These are phyloP conservation scores for Pleurotus cornucopiae DNA, from an alignment of 768 basidiomycete species.

Conservation along the genomic window DNA sequence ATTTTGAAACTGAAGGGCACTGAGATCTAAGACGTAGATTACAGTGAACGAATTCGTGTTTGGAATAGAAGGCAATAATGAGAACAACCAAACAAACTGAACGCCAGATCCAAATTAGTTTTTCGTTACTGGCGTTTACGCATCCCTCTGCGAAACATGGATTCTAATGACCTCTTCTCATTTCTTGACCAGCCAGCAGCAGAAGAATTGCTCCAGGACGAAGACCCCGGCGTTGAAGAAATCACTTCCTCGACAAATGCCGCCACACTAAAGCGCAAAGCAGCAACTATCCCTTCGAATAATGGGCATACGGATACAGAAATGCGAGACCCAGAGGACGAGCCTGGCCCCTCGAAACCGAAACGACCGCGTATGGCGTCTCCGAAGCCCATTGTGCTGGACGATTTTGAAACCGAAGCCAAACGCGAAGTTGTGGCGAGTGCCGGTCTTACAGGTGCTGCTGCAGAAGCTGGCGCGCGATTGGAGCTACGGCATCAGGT, in stretches of 20 bases:
- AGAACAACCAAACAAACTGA: too few relatives aligned
- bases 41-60: too few relatives aligned
- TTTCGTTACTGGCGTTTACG: too few relatives aligned
- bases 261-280: constrained; percentile 40
- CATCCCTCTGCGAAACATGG: constrained; percentile 22
- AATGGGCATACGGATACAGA: constrained; percentile 10
- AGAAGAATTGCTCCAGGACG: constrained; percentile 32
- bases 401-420: constrained; percentile 93
- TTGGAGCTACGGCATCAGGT: constrained; percentile 83
- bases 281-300: constrained; percentile 21
- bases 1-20: too few relatives aligned
- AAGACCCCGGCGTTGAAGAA: constrained; percentile 17
- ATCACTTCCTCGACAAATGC: constrained; percentile 8
- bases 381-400: constrained; percentile 75
- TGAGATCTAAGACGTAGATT: too few relatives aligned
- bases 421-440: constrained; percentile 88
- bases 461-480: constrained; percentile 55
- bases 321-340: constrained; percentile 22
- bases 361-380: constrained; percentile 63
- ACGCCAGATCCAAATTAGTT: too few relatives aligned
- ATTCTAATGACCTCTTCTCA: constrained; percentile 59
- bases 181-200: constrained; percentile 50
- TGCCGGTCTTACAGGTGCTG: constrained; percentile 77
- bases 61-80: too few relatives aligned
- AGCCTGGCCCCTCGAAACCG: constrained; percentile 34